Base-by-base conservation (phyloP, 257 asterid genomes). In the Solanum sejunctum region DNA sequence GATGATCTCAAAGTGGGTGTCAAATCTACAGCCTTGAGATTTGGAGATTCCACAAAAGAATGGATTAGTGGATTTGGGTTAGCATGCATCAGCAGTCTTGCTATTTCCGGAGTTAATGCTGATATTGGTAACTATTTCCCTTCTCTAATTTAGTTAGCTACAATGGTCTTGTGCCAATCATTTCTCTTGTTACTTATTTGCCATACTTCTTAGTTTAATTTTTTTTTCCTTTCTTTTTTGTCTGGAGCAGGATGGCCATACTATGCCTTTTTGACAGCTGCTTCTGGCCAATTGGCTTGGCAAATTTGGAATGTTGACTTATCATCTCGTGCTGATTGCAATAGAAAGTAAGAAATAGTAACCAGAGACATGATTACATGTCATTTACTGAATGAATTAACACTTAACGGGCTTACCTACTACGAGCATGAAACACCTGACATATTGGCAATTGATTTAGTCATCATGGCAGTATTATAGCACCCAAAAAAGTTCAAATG, bases 1-100 rank as follows among this genome's bases (percentile, higher is more conserved):
- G 98, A 96, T 28, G 98, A 96, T 86, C 51, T 85, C 86, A 94
- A 77, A 88, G 98, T 92, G 64, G 98, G 99, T 52, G 96, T 96
- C 78, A 96, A 94, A 90, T 96, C 99, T 55, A 93, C 99, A 7
- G 99, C 99, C 64, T 88, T 96, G 87, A 86, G 95, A 87, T 94
- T 96, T 88, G 98, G 97, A 45, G 93, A 93, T 86, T 92, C 95
- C 26, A 94, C 98, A 10, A 96, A 93, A 89, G 81, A 89, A 81
- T 94, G 99, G 98, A 85, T 93, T 58, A 63, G 92, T 87, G 93
- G 94, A 26, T 93, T 96, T 86, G 99, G 96, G 79, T 66, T 92
- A n/a, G 98, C 96, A 81, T 93, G 96, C 86, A 90, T 94, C 57
- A 86, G 92, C 79, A 86, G 97, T 93, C 94, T 96, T 84, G 94